Evolutionary conservation across 192 early-diverging fungal genomes (phyloP).

Genomic region (Coemansia sp.): DNA sequence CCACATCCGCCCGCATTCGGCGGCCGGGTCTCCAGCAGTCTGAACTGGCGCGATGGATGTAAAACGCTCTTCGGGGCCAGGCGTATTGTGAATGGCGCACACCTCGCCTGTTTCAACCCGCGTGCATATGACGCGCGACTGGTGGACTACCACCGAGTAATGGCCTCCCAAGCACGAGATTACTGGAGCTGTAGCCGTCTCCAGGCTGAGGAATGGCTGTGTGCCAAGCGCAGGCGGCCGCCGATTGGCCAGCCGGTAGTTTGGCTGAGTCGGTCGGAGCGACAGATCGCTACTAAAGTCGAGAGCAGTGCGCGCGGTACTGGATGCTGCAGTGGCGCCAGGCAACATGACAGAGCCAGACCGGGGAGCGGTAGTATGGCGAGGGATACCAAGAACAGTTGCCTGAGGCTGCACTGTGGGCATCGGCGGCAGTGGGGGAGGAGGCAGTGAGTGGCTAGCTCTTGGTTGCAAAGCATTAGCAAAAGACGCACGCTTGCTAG

Average conservation of each 20-base stretch:
- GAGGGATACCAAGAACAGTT: background rate
- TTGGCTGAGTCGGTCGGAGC: constrained; percentile 23
- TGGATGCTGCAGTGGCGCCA: background rate
- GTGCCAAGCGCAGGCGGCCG: constrained; percentile 37
- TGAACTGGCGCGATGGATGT: constrained; percentile 39
- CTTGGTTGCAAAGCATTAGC: background rate
- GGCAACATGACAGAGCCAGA: background rate
- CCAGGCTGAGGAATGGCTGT: constrained; percentile 34
- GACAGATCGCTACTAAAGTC: constrained; percentile 30
- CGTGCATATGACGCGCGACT: constrained; percentile 46
- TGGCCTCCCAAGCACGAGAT: constrained; percentile 40
- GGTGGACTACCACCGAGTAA: constrained; percentile 31
- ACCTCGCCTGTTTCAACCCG: constrained; percentile 46
- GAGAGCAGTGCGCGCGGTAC: constrained; percentile 32
- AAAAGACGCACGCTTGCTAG: background rate
- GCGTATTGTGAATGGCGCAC: constrained; percentile 45
- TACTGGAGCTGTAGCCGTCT: constrained; percentile 9
- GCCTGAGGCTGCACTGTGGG: background rate
- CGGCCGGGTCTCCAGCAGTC: constrained; percentile 12
- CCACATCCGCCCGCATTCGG: constrained; percentile 37
- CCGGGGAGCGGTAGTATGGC: background rate
- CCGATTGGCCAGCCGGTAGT: constrained; percentile 26
- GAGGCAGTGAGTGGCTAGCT: constrained; percentile 12
- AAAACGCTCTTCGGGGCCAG: constrained; percentile 50
- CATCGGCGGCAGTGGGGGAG: constrained; percentile 5